Evolutionary conservation across 805 yeast genomes (phyloP).

Genomic region (Teunomyces stri): DNA sequence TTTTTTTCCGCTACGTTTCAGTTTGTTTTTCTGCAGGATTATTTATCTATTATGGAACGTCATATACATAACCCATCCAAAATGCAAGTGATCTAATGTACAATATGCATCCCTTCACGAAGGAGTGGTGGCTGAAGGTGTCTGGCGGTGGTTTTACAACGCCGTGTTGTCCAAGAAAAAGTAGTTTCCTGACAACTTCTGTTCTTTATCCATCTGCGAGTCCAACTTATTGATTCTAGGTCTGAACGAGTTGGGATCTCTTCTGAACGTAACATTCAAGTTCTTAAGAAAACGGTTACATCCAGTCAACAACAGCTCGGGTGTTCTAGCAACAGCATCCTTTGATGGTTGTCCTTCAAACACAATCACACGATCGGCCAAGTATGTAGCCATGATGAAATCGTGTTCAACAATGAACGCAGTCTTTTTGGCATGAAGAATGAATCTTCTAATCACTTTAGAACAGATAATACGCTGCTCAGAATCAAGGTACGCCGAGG

Average conservation of each 20-base stretch:
- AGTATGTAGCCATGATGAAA: slow-evolving; percentile 98
- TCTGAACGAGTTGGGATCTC: slow-evolving; percentile 97
- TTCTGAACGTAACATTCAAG: slow-evolving; percentile 96
- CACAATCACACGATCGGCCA: slow-evolving; percentile 98
- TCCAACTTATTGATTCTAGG: slow-evolving; percentile 98
- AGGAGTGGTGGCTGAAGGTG: background rate
- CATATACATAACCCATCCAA: slow-evolving; percentile 9
- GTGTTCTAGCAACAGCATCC: slow-evolving; percentile 79
- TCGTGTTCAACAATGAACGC: slow-evolving; percentile 99
- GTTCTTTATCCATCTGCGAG: slow-evolving; percentile 99
- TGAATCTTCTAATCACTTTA: slow-evolving; percentile 95
- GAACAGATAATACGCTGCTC: slow-evolving; percentile 99
- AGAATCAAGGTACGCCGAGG: slow-evolving; percentile 97
- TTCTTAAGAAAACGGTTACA: slow-evolving; percentile 96
- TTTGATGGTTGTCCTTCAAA: slow-evolving; percentile 94
- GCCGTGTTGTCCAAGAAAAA: slow-evolving; percentile 81
- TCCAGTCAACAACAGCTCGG: slow-evolving; percentile 93
- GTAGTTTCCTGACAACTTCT: slow-evolving; percentile 86
- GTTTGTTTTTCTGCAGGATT: background rate
- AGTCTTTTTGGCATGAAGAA: slow-evolving; percentile 94
- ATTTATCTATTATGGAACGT: slow-evolving; percentile 10
- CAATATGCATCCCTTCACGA: slow-evolving; percentile 3
- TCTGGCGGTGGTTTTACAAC: slow-evolving; percentile 23
- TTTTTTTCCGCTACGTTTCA: background rate
- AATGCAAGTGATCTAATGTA: slow-evolving; percentile 12